A percentile compares a stretch with the other conserved stretches of the same genome.
Evolutionary conservation across 2,329 filamentous ascomycete genomes (phyloP).

Genomic region (Botrytis deweyae): DNA sequence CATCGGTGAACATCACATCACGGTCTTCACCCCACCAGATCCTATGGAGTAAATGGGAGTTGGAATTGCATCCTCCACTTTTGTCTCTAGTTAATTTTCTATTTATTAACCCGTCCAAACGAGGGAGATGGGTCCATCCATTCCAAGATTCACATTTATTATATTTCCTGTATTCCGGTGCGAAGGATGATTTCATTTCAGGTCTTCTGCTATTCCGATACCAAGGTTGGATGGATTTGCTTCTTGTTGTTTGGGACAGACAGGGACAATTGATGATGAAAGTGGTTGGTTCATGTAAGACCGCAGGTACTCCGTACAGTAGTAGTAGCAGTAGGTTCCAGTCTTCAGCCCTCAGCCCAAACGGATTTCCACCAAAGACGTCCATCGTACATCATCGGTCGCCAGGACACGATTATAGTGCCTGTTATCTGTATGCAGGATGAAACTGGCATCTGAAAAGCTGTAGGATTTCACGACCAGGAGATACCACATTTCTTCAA

Average conservation of each 20-base stretch:
- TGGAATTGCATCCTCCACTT: constrained; percentile 8
- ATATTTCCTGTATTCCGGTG: neutral
- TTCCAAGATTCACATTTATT: neutral
- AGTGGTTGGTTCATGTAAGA: neutral
- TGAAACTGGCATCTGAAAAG: neutral
- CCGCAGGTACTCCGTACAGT: neutral
- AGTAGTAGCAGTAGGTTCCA: neutral
- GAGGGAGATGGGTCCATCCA: neutral
- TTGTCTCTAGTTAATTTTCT: constrained; percentile 4
- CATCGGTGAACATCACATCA: neutral
- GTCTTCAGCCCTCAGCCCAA: neutral
- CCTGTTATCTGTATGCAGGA: neutral
- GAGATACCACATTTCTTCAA: neutral
- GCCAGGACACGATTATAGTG: neutral
- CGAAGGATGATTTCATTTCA: neutral
- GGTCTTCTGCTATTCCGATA: neutral
- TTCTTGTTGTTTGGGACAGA: constrained; percentile 2
- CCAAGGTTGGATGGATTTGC: neutral
- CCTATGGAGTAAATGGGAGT: constrained; percentile 1
- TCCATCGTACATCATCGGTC: neutral
- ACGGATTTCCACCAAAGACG: neutral
- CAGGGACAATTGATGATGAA: neutral
- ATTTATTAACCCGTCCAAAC: neutral
- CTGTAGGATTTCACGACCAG: neutral
- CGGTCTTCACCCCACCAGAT: neutral